Evolutionary conservation across 2,329 filamentous ascomycete species (phyloP), one percentile per base, ranked within the genome.

Genomic region (Harringtonia lauricola): DNA sequence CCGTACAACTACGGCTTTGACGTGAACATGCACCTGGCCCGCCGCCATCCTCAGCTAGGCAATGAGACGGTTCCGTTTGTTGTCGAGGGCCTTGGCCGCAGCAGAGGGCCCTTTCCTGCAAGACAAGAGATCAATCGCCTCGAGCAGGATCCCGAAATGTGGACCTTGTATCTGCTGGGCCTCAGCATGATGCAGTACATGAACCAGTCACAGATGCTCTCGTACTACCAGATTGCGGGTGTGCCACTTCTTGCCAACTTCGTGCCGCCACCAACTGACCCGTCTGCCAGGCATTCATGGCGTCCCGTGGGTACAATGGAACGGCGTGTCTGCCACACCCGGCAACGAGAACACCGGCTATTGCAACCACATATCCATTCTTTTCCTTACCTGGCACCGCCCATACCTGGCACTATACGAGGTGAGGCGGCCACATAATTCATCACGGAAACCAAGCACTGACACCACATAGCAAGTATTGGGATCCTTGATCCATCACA

Each of bases 381-480:
- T 92, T 15, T 92, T 94, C 57, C 76, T 82, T 33, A 73, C 80
- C 33, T 94, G 87, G 87, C 87, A 94, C 67, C 76, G 87, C 40
- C 83, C 86, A 1, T 94, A 90, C 59, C 66, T 92, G 46, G 72
- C 69, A 26, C 59, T 78, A 41, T 75, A 74, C 45, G 74, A 79
- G 66, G 74, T 73, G 56, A 42, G 56, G 18, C 2, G 14, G 8
- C 3, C n/a, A 3, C 17, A 22, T 17, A 14, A 18, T n/a, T 8
- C 19, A 6, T 7, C 12, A 31, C 15, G 13, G 13, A 31, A n/a
- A 13, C 30, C 30, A 31, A 5, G 13, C 30, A 24, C 35, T 48
- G 22, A 49, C 42, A 29, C n/a, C 2, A 31, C 7, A 41, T 7
- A 67, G 64, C 65, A 68, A 64, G 54, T 60, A 3, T 52, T 68